Evolutionary conservation across 495 filamentous ascomycete genomes (phyloP).

Genomic region (Letharia columbiana): DNA sequence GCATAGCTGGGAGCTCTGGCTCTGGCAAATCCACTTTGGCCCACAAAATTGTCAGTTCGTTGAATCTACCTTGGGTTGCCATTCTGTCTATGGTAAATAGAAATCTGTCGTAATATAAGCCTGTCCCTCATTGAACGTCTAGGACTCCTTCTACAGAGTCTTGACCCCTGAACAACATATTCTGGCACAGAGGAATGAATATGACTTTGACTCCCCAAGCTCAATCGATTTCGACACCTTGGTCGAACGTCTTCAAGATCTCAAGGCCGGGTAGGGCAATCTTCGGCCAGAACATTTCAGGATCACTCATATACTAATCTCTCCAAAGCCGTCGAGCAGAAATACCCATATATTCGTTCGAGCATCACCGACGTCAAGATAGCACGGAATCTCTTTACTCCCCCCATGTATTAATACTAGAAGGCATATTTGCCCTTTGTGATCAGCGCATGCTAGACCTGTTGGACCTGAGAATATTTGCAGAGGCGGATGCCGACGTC

Average conservation of each 20-base stretch:
- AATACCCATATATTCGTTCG: conserved; percentile 92
- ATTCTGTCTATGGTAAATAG: conserved; percentile 82
- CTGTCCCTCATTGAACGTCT: conserved; percentile 8
- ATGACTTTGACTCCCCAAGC: conserved; percentile 89
- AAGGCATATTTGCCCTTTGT: conserved; percentile 92
- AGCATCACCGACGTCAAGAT: conserved; percentile 71
- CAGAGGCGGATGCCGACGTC: conserved; percentile 90
- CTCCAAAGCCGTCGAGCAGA: conserved; percentile 72
- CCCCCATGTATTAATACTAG: conserved; percentile 87
- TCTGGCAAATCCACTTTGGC: conserved; percentile 97
- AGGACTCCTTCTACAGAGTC: conserved; percentile 97
- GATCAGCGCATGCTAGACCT: conserved; percentile 79
- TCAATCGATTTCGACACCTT: conserved; percentile 92
- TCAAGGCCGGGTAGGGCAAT: conserved; percentile 78
- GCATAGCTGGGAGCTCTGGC: conserved; percentile 89
- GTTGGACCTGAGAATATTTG: conserved; percentile 94
- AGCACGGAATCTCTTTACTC: conserved; percentile 87
- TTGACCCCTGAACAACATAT: conserved; percentile 63
- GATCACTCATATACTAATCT: conserved; percentile 9
- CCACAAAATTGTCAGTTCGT: conserved; percentile 75
- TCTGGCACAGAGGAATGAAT: conserved; percentile 78
- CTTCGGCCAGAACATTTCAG: conserved; percentile 1
- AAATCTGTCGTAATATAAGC: background rate
- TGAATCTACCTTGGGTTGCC: conserved; percentile 95
- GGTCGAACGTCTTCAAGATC: conserved; percentile 67